Base-by-base conservation (phyloP, 192 early-diverging fungal species). In the Podila minutissima region DNA sequence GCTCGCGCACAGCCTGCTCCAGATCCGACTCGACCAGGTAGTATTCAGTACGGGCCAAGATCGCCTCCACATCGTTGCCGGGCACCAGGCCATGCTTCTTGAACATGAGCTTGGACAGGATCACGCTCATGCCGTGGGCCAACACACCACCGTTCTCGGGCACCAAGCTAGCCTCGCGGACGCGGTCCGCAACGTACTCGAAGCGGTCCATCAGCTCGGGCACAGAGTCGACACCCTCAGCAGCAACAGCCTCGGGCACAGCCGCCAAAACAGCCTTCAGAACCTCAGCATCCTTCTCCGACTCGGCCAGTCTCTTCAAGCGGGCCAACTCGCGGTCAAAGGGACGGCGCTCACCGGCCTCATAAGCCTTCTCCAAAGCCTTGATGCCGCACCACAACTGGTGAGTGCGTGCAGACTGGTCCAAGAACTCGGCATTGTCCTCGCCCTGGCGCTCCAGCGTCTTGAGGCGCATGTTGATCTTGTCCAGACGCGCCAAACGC, bases 61-160 rank as follows among this genome's bases (percentile, higher is more conserved):
- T 85, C 12, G 96, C 86, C 64, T 99, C 96, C 22, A 93, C 90
- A 82, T 97, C 96, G 62, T 91, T 88, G 33, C 96, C 97, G 64
- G 90, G 84, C 0, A 96, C 93, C 69, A 95, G 71, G 5, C 96
- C 97, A 20, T 91, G 83, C 86, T 97, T 97, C 78, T 87, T 88
- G 75, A 99, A 92, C 85, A 97, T 88, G 31, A 95, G 63, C 60
- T 88, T 88, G 46, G 93, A 95, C 67, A 97, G 79, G 6, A 91
- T 74, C 12, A 77, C 67, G 31, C 94, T 93, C 53, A 96, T 81
- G 10, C 87, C 86, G 73, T 98, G 95, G 57, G 95, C 91, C 22
- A 97, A 84, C 62, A 95, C 89, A 41, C 95, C 96, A 35, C 94
- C 96, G 71, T 96, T 86, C 70, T 94, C 90, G 35, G 96, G 95